These are phyloP conservation scores for Kuraishia ogatae DNA, from an alignment of 805 yeast species.

Conservation along the genomic window DNA sequence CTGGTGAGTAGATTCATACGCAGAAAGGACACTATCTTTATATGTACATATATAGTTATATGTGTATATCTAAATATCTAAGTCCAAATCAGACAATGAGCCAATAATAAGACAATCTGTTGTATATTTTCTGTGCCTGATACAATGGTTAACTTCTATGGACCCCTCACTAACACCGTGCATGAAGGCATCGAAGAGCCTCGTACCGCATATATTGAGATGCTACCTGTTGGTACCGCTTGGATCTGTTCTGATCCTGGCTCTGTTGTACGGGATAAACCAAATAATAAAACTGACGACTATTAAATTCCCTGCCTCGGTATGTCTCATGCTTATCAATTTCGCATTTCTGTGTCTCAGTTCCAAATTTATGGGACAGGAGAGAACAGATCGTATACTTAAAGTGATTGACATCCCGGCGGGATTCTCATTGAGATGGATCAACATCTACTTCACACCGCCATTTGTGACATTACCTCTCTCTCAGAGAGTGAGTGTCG, in stretches of 20 bases:
- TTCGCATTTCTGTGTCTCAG: slow-evolving; percentile 34
- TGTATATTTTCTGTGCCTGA: no score
- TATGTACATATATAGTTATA: no score
- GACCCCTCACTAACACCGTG: neutral
- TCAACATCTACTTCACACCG: slow-evolving; percentile 71
- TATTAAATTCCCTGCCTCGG: slow-evolving; percentile 61
- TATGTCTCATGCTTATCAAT: slow-evolving; percentile 57
- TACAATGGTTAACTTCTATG: neutral
- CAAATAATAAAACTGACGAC: slow-evolving; percentile 33
- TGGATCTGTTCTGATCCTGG: slow-evolving; percentile 36
- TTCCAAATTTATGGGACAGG: slow-evolving; percentile 28
- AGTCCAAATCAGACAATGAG: no score
- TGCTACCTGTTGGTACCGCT: slow-evolving; percentile 7
- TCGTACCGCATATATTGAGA: neutral
- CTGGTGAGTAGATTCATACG: neutral
- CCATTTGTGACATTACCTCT: slow-evolving; percentile 67
- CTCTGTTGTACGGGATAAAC: slow-evolving; percentile 45
- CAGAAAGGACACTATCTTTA: no score
- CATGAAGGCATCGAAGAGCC: neutral
- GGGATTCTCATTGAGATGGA: slow-evolving; percentile 63
- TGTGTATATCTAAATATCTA: neutral
- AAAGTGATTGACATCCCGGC: slow-evolving; percentile 46
- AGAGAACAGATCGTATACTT: slow-evolving; percentile 16
- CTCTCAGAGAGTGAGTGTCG: slow-evolving; percentile 53
- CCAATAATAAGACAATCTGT: no score